A percentile compares a stretch with the other conserved stretches of the same genome.
phyloP scores from a whole-genome alignment of 2,329 filamentous ascomycete species.

The Phaeosphaeria sp. region DNA sequence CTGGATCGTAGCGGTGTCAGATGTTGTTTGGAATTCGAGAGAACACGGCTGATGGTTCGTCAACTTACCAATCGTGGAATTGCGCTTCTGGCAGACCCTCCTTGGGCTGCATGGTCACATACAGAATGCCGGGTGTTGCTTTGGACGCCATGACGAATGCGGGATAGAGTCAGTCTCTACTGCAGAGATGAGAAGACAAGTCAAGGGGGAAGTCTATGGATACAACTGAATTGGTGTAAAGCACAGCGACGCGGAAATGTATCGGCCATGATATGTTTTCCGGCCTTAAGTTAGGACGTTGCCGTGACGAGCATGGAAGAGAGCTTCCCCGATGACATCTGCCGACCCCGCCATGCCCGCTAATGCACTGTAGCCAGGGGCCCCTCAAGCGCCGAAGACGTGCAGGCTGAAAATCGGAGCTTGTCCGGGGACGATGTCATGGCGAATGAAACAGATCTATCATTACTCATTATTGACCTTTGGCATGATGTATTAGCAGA shows the following conservation, averaged over 20 bases:
- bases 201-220: not conserved
- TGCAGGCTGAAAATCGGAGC: not conserved
- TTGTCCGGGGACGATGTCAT: not conserved
- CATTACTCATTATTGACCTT: no score
- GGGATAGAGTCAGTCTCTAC: not conserved
- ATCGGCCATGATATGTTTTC: conserved; percentile 2
- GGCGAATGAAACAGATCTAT: not conserved
- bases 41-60: conserved; percentile 26
- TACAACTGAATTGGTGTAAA: not conserved
- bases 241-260: not conserved
- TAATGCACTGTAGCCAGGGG: conserved; percentile 20
- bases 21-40: conserved; percentile 19
- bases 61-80: conserved; percentile 72
- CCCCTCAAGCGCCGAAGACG: conserved; percentile 34
- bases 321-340: conserved; percentile 42
- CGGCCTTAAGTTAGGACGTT: not conserved
- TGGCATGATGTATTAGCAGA: no score
- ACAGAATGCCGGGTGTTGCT: conserved; percentile 71
- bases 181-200: not conserved
- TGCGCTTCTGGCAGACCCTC: conserved; percentile 68
- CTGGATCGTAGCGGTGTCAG: conserved; percentile 44
- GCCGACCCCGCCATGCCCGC: conserved; percentile 39
- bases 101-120: conserved; percentile 85
- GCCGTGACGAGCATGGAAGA: conserved; percentile 8
- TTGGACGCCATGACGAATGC: conserved; percentile 48